These are phyloP conservation scores for Heliamphora pulchella DNA, from an alignment of 179 eudicot genomes.

Conservation along the genomic window DNA sequence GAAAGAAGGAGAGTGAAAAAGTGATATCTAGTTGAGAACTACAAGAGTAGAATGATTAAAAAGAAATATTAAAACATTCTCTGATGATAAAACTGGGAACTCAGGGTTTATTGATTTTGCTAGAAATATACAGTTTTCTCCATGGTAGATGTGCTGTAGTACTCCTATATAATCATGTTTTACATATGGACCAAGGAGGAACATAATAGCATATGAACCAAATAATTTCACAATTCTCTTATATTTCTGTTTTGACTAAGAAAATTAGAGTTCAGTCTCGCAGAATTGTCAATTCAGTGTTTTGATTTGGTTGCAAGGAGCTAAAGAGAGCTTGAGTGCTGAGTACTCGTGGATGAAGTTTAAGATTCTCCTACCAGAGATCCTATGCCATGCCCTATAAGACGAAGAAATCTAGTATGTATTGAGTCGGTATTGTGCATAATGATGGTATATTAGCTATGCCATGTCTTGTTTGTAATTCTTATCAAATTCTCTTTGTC, in stretches of 20 bases:
- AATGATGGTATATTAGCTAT: background rate
- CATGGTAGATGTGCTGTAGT: background rate
- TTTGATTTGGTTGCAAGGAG: background rate
- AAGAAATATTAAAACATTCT: background rate
- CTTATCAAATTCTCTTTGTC: background rate
- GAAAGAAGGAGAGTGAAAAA: background rate
- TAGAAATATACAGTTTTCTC: background rate
- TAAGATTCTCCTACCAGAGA: background rate
- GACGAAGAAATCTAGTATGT: background rate
- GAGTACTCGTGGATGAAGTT: background rate
- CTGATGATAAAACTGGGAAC: background rate
- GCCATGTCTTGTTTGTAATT: background rate
- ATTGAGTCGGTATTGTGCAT: background rate
- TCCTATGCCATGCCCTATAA: background rate
- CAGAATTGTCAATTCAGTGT: background rate
- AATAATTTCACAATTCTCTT: background rate
- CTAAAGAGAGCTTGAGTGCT: background rate
- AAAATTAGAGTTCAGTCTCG: background rate
- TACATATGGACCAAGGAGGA: background rate
- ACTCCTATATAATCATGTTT: no score
- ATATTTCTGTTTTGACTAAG: background rate
- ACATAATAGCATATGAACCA: background rate
- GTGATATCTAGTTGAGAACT: background rate
- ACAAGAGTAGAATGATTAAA: background rate
- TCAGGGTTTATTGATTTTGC: background rate